Conservation (phyloP, 139 green algal genomes). For the Coccomyxa sp. region DNA sequence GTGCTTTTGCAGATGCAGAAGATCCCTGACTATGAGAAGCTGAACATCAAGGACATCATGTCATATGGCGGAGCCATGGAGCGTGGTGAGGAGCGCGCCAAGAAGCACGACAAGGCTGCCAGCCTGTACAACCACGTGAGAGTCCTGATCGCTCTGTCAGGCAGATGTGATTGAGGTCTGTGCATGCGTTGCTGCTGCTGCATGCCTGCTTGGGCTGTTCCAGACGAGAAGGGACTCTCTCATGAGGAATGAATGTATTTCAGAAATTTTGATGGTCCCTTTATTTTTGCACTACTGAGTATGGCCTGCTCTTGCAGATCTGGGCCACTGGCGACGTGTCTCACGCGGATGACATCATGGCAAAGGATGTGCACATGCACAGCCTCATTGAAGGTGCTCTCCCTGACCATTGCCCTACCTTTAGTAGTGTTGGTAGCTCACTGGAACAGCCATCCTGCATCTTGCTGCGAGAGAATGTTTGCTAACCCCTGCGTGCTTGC, state of each 20-base stretch:
- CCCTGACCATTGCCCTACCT: no score
- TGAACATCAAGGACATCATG: background rate
- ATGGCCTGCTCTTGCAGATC: background rate
- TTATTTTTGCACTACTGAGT: no score
- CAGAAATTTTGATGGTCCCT: background rate
- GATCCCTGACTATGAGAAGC: background rate
- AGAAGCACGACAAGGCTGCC: background rate
- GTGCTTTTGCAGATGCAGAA: constrained; percentile 1
- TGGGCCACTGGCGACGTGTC: background rate
- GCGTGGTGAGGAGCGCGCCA: background rate
- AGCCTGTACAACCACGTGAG: background rate
- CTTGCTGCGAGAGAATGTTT: background rate
- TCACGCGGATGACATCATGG: background rate
- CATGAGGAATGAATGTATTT: background rate
- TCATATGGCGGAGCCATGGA: background rate
- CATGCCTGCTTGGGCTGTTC: background rate
- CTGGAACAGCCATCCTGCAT: no score
- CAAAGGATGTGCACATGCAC: background rate
- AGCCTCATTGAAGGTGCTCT: background rate
- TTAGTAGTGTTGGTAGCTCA: background rate
- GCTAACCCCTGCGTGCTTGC: background rate
- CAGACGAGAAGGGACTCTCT: no score
- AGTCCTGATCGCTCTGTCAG: background rate
- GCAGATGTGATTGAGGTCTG: background rate
- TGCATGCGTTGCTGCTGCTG: background rate